A percentile compares a stretch with the other conserved stretches of the same genome.
These are phyloP conservation scores for Mediolabrus comicus DNA, from an alignment of 108 stramenopile genomes.

Conservation along the genomic window DNA sequence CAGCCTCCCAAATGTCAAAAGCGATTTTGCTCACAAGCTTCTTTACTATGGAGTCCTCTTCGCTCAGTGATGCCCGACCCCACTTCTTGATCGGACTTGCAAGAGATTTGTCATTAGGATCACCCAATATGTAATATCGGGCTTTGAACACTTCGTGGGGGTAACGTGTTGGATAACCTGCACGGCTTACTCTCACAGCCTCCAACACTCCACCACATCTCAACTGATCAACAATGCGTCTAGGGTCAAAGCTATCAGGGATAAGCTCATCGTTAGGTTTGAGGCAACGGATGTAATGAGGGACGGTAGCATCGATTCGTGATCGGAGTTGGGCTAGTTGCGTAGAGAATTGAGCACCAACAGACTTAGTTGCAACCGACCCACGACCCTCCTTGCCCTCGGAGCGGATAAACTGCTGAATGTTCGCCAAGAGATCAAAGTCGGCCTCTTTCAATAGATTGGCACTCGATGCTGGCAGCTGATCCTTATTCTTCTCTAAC, in stretches of 20 bases:
- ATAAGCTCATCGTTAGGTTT: slow-evolving; percentile 89
- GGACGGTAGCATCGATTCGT: slow-evolving; percentile 77
- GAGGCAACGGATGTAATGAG: slow-evolving; percentile 92
- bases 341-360: slow-evolving; percentile 75
- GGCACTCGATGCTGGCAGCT: slow-evolving; percentile 69
- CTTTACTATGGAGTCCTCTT: slow-evolving; percentile 56
- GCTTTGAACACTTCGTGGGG: slow-evolving; percentile 77
- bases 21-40: slow-evolving; percentile 80
- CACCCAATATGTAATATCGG: slow-evolving; percentile 78
- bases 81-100: slow-evolving; percentile 47
- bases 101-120: slow-evolving; percentile 48
- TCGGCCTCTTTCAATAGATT: slow-evolving; percentile 69
- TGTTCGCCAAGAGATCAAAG: slow-evolving; percentile 58
- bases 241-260: slow-evolving; percentile 83
- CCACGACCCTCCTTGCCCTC: slow-evolving; percentile 76
- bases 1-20: slow-evolving; percentile 79
- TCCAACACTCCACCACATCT: slow-evolving; percentile 95
- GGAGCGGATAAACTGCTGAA: slow-evolving; percentile 63
- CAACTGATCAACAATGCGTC: slow-evolving; percentile 87
- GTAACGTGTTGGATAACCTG: slow-evolving; percentile 94
- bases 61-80: slow-evolving; percentile 6
- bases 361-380: slow-evolving; percentile 78
- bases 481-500: slow-evolving; percentile 92
- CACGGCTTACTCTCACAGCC: slow-evolving; percentile 94
- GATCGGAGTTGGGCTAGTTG: slow-evolving; percentile 85